A percentile compares a stretch with the other conserved stretches of the same genome.
Evolutionary conservation across 148 eudicot genomes (phyloP).

Genomic region (Silene latifolia): DNA sequence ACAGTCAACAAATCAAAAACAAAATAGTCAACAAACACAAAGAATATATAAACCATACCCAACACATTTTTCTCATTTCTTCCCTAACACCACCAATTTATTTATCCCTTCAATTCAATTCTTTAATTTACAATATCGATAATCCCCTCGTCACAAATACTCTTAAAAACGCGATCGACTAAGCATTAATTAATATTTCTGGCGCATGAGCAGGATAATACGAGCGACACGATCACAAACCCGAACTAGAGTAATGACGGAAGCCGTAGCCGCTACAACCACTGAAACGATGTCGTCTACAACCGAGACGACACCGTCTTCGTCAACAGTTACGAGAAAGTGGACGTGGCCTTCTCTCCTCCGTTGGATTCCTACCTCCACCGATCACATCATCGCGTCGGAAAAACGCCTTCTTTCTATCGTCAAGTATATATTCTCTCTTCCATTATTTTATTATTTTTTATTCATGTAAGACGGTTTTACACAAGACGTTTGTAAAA

Average conservation of each 20-base stretch:
- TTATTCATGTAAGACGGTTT: neutral
- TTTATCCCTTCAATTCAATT: too few species aligned
- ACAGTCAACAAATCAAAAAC: neutral
- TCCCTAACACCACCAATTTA: too few species aligned
- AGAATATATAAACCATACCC: too few species aligned
- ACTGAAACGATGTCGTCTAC: neutral
- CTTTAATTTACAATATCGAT: too few species aligned
- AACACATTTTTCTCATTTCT: too few species aligned
- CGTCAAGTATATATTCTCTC: conserved; percentile 56
- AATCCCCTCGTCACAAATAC: too few species aligned
- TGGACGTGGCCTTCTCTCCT: conserved; percentile 57
- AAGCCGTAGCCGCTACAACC: conserved; percentile 41
- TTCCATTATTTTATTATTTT: neutral
- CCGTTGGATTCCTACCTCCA: conserved; percentile 80
- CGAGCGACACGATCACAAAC: conserved; percentile 14
- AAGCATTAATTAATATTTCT: neutral
- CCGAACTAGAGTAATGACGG: conserved; percentile 42
- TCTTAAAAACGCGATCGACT: too few species aligned
- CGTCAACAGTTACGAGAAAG: conserved; percentile 14
- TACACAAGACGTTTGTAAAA: too few species aligned
- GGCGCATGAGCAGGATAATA: conserved; percentile 33
- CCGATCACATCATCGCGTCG: conserved; percentile 75
- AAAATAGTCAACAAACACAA: too few species aligned
- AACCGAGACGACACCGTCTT: conserved; percentile 18
- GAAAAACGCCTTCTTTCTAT: conserved; percentile 87